phyloP scores from a whole-genome alignment of 2,329 filamentous ascomycete species.

The Lachnellula occidentalis region DNA sequence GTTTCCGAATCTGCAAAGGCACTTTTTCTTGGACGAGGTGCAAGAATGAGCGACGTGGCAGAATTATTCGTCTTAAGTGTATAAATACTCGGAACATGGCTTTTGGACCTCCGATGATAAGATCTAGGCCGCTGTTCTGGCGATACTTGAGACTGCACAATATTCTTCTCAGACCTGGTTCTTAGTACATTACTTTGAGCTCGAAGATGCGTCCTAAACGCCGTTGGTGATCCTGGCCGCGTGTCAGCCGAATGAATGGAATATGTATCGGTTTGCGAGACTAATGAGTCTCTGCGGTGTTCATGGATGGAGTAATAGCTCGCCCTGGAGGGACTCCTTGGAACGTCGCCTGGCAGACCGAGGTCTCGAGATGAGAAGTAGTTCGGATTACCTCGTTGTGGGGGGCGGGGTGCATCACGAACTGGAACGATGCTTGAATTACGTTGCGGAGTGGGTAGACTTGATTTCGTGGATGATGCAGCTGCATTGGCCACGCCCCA shows the following conservation, averaged over 20 bases:
- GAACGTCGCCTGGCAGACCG: conserved; percentile 19
- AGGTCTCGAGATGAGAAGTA: conserved; percentile 38
- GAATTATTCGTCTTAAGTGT: conserved; percentile 48
- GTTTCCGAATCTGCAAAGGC: conserved; percentile 25
- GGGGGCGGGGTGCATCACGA: conserved; percentile 33
- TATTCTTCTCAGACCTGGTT: conserved; percentile 33
- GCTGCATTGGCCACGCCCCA: conserved; percentile 23
- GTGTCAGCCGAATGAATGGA: conserved; percentile 44
- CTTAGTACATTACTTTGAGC: conserved; percentile 30
- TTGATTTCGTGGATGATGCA: conserved; percentile 22
- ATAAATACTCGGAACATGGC: conserved; percentile 47
- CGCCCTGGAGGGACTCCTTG: conserved; percentile 40
- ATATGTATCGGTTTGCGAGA: conserved; percentile 52
- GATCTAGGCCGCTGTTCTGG: conserved; percentile 12
- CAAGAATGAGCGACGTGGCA: conserved; percentile 25
- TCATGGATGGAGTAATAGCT: conserved; percentile 49
- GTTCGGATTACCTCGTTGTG: conserved; percentile 35
- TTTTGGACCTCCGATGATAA: conserved; percentile 30
- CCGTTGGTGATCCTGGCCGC: conserved; percentile 41
- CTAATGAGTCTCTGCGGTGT: conserved; percentile 46
- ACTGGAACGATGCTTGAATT: conserved; percentile 30
- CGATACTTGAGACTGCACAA: conserved; percentile 15
- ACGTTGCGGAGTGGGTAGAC: conserved; percentile 30
- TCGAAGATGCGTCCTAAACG: conserved; percentile 28
- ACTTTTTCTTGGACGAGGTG: conserved; percentile 29